phyloP scores from a whole-genome alignment of 306 rosid genomes.

The Pyrus pyrifolia region DNA sequence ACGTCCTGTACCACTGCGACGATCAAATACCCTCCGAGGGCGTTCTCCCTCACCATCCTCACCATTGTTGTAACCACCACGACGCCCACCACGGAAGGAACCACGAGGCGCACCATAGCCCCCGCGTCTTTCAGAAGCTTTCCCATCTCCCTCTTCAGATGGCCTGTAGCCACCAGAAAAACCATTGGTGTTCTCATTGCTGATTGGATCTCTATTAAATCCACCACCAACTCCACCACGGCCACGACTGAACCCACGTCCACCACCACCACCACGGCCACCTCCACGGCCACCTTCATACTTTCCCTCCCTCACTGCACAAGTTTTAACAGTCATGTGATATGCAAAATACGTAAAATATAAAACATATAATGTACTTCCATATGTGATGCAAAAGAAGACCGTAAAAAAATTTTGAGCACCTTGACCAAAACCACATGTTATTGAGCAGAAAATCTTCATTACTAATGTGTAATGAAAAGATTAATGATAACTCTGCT shows the following conservation, averaged over 20 bases:
- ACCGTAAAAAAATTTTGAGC: too few relatives aligned
- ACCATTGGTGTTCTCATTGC: slow-evolving; percentile 35
- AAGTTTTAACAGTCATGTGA: not conserved
- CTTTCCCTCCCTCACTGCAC: slow-evolving; percentile 42
- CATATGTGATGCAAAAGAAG: not conserved
- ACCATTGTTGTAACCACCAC: slow-evolving; percentile 44
- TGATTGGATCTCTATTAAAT: slow-evolving; percentile 32
- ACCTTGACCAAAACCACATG: too few relatives aligned
- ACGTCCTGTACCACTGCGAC: slow-evolving; percentile 61
- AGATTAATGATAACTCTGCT: not conserved
- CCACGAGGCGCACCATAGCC: slow-evolving; percentile 50
- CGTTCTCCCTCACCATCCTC: slow-evolving; percentile 50
- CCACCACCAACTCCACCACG: slow-evolving; percentile 40
- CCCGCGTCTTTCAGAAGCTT: slow-evolving; percentile 44
- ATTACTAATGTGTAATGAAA: not conserved
- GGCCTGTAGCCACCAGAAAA: slow-evolving; percentile 37
- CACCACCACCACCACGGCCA: slow-evolving; percentile 32
- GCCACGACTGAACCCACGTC: slow-evolving; percentile 41
- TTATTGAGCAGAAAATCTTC: not conserved
- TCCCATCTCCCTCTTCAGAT: slow-evolving; percentile 44
- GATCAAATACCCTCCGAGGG: slow-evolving; percentile 42
- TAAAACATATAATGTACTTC: not conserved
- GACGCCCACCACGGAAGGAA: slow-evolving; percentile 47
- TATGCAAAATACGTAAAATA: not conserved
- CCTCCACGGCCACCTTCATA: slow-evolving; percentile 30